These are phyloP conservation scores for Letharia lupina DNA, from an alignment of 495 filamentous ascomycete genomes.

Conservation along the genomic window DNA sequence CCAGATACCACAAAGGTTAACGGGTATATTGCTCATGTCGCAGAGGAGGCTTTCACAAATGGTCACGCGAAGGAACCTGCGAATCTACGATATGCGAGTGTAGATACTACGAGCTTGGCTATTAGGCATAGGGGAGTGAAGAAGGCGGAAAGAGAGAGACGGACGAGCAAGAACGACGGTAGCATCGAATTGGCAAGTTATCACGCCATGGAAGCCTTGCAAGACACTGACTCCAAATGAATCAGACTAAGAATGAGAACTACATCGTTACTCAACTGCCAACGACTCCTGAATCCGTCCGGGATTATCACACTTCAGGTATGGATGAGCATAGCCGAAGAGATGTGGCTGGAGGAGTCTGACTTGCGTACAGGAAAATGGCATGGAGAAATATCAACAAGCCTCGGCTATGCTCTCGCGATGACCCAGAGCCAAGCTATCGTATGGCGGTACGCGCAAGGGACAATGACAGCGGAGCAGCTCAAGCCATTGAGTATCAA, in stretches of 20 bases:
- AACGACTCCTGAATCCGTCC: slow-evolving; percentile 65
- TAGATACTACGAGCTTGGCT: slow-evolving; percentile 44
- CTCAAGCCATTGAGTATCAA: slow-evolving; percentile 51
- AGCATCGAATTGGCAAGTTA: slow-evolving; percentile 54
- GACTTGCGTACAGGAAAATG: slow-evolving; percentile 29
- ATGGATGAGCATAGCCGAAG: slow-evolving; percentile 24
- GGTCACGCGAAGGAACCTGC: slow-evolving; percentile 34
- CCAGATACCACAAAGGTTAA: slow-evolving; percentile 22
- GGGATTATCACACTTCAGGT: slow-evolving; percentile 48
- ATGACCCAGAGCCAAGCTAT: slow-evolving; percentile 72
- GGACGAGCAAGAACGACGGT: slow-evolving; percentile 48
- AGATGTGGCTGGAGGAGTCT: slow-evolving; percentile 9
- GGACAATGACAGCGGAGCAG: slow-evolving; percentile 55
- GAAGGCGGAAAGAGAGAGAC: slow-evolving; percentile 40
- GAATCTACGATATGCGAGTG: slow-evolving; percentile 36
- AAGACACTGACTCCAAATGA: slow-evolving; percentile 6
- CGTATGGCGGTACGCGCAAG: slow-evolving; percentile 77
- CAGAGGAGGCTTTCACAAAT: slow-evolving; percentile 33
- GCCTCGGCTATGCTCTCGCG: slow-evolving; percentile 65
- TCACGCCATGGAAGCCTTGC: neutral
- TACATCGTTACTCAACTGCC: slow-evolving; percentile 82
- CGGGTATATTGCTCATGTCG: slow-evolving; percentile 24
- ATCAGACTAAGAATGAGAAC: slow-evolving; percentile 74
- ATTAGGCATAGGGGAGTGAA: slow-evolving; percentile 54
- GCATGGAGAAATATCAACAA: slow-evolving; percentile 52